These are phyloP conservation scores for Hypoxylon sp. DNA, from an alignment of 2,329 filamentous ascomycete genomes.

Conservation along the genomic window DNA sequence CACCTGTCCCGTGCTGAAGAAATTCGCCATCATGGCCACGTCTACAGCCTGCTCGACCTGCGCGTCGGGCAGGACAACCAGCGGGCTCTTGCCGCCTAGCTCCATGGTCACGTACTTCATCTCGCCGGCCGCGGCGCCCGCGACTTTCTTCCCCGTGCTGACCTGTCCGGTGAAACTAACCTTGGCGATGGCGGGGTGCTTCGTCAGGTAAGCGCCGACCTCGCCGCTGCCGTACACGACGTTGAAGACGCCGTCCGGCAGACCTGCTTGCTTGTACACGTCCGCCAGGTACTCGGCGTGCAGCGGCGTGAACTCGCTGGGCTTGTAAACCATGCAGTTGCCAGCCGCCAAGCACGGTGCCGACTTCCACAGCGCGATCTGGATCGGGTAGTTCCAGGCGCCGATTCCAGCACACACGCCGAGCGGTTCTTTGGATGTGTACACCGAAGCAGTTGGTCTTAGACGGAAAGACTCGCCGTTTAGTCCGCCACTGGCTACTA, in stretches of 20 bases:
- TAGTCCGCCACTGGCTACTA: conserved; percentile 78
- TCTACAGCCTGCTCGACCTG: conserved; percentile 83
- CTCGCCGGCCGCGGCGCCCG: conserved; percentile 73
- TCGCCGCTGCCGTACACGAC: conserved; percentile 83
- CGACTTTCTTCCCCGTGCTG: conserved; percentile 82
- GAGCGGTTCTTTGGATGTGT: conserved; percentile 81
- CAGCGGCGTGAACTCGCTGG: conserved; percentile 86
- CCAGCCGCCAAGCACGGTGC: conserved; percentile 85
- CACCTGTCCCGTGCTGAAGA: conserved; percentile 89
- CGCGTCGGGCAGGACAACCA: conserved; percentile 82
- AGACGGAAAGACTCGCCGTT: conserved; percentile 82
- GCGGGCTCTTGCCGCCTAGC: conserved; percentile 84
- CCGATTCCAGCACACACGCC: conserved; percentile 89
- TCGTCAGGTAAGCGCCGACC: conserved; percentile 77
- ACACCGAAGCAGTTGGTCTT: conserved; percentile 79
- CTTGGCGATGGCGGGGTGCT: conserved; percentile 78
- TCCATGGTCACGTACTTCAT: conserved; percentile 97
- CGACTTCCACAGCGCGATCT: conserved; percentile 91
- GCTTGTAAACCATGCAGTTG: conserved; percentile 92
- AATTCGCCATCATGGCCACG: conserved; percentile 92
- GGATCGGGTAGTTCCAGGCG: conserved; percentile 92
- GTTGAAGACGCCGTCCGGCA: conserved; percentile 87
- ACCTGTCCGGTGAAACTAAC: conserved; percentile 92
- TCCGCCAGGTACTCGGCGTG: conserved; percentile 79
- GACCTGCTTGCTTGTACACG: conserved; percentile 79